Evolutionary conservation across 345 rosid genomes (phyloP).

Genomic region (Draba incana): DNA sequence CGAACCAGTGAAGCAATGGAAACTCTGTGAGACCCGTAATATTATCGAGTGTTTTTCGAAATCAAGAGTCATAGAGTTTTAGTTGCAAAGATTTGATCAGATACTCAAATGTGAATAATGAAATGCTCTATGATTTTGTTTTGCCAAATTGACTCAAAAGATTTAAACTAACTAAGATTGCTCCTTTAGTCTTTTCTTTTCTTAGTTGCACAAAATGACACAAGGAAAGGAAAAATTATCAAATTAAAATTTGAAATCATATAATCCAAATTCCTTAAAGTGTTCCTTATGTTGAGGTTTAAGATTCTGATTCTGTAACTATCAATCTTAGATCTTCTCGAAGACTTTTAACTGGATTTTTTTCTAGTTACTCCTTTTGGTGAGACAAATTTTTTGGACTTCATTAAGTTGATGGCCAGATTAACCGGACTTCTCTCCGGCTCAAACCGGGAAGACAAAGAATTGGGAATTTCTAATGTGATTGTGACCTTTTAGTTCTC

Average conservation of each 20-base stretch:
- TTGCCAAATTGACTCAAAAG: background rate
- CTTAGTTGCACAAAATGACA: background rate
- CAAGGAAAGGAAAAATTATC: background rate
- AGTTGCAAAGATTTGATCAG: background rate
- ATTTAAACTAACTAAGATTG: background rate
- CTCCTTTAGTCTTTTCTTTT: background rate
- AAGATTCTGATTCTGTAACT: background rate
- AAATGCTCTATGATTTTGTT: conserved; percentile 7
- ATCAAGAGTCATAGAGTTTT: background rate
- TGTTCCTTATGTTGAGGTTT: too few species aligned
- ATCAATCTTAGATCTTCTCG: background rate
- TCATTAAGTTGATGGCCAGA: too few species aligned
- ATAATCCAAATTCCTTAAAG: background rate
- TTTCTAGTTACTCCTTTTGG: background rate
- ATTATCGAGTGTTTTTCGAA: background rate
- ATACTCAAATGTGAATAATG: conserved; percentile 1
- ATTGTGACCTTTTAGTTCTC: background rate
- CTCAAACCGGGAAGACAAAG: background rate
- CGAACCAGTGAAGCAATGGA: conserved; percentile 68
- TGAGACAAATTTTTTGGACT: background rate
- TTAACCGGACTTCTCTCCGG: background rate
- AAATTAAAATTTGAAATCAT: background rate
- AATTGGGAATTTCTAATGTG: background rate
- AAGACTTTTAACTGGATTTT: background rate
- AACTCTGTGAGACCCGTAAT: conserved; percentile 41